A percentile compares a stretch with the other conserved stretches of the same genome.
These are phyloP conservation scores for Sugiyamaella grinbergsii DNA, from an alignment of 1,139 yeast genomes.

Conservation along the genomic window DNA sequence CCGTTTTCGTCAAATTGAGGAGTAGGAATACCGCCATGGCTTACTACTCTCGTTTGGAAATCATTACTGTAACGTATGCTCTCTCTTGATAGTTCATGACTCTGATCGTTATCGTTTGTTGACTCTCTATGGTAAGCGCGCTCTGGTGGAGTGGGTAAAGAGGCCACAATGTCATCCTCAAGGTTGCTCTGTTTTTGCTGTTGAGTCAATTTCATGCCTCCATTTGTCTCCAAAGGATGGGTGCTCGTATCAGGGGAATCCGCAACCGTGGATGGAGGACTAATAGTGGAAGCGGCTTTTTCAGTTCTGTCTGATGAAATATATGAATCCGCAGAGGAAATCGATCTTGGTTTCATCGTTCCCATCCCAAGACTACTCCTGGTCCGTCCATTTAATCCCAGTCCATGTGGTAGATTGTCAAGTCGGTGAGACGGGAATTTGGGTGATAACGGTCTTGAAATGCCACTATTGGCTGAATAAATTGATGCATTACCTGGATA, in stretches of 20 bases:
- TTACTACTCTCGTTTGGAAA: constrained; percentile 12
- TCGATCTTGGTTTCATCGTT: constrained; percentile 3
- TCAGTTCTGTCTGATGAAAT: constrained; percentile 19
- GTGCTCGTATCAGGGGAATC: constrained; percentile 12
- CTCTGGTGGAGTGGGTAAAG: constrained; percentile 11
- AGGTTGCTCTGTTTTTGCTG: constrained; percentile 2
- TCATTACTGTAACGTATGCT: constrained; percentile 17
- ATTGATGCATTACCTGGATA: constrained; percentile 28
- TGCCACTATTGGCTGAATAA: constrained; percentile 22
- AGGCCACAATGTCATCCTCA: constrained; percentile 7
- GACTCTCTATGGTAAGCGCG: constrained; percentile 14
- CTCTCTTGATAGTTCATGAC: constrained; percentile 12
- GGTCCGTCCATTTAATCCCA: neutral
- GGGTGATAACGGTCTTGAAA: constrained; percentile 10
- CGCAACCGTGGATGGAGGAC: constrained; percentile 24
- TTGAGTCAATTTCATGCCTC: neutral
- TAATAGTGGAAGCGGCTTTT: constrained; percentile 14
- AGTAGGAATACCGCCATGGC: constrained; percentile 3
- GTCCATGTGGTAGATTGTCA: neutral
- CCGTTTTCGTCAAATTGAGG: constrained; percentile 1
- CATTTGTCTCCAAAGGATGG: constrained; percentile 11
- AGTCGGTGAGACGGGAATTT: constrained; percentile 13
- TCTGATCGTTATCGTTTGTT: neutral
- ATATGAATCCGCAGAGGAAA: constrained; percentile 11
- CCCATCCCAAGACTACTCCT: constrained; percentile 2